A percentile compares a stretch with the other conserved stretches of the same genome.
Conservation (phyloP, 2,329 filamentous ascomycete species). For the Pyrenophora teres region DNA sequence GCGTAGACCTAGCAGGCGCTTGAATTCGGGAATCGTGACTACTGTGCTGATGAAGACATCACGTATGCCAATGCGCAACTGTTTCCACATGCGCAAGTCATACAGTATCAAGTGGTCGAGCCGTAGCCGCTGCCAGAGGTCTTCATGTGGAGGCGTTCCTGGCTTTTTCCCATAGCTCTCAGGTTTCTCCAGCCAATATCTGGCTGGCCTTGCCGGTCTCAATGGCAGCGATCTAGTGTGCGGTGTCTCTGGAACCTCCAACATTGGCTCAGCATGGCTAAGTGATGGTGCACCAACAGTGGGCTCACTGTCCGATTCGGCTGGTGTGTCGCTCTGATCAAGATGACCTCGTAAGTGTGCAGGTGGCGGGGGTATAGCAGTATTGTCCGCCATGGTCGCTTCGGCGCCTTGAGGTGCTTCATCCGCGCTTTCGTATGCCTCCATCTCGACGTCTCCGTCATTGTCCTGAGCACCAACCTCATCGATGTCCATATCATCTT, state of each 20-base stretch:
- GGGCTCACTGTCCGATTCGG: slow-evolving; percentile 74
- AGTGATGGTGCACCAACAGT: slow-evolving; percentile 62
- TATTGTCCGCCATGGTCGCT: slow-evolving; percentile 76
- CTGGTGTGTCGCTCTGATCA: slow-evolving; percentile 68
- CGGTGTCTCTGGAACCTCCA: slow-evolving; percentile 83
- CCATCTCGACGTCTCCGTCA: slow-evolving; percentile 57
- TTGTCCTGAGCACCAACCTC: slow-evolving; percentile 53
- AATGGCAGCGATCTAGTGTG: slow-evolving; percentile 48
- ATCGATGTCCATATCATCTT: slow-evolving; percentile 56
- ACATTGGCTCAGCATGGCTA: slow-evolving; percentile 66
- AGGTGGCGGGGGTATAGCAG: slow-evolving; percentile 54
- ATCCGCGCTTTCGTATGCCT: slow-evolving; percentile 55
- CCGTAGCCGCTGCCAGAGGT: slow-evolving; percentile 85
- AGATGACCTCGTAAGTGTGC: slow-evolving; percentile 49
- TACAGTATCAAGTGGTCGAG: slow-evolving; percentile 95
- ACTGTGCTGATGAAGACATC: slow-evolving; percentile 96
- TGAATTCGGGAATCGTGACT: slow-evolving; percentile 94
- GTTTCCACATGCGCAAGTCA: slow-evolving; percentile 96
- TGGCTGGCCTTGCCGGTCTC: slow-evolving; percentile 67
- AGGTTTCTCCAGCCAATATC: slow-evolving; percentile 87
- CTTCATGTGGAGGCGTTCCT: slow-evolving; percentile 73
- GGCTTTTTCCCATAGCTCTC: slow-evolving; percentile 67
- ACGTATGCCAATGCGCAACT: slow-evolving; percentile 83
- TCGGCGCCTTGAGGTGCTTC: slow-evolving; percentile 76
- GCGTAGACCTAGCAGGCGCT: slow-evolving; percentile 87